Evolutionary conservation across 164 flowering plant species (phyloP), one percentile per base, ranked within the genome.

Genomic region (Saururus chinensis): DNA sequence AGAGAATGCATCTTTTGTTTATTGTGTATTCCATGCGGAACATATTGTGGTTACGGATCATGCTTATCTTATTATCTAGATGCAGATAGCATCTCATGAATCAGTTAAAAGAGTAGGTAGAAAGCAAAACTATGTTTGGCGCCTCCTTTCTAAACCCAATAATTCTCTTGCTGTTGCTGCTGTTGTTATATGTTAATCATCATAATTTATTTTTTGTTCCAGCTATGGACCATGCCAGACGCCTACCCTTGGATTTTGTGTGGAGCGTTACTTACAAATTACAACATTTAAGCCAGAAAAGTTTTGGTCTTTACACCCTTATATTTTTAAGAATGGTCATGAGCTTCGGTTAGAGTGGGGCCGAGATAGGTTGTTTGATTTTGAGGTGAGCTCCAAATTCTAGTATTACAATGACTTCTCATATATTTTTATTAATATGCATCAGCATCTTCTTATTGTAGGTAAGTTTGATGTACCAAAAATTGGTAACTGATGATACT

Each of bases 161-260:
- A 30, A 2, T 30, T 30, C 37, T 30, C 37, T 30, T 30, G 37
- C 37, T 30, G 37, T 30, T 30, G 37, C 37, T 30, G 37, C 37
- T 30, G 37, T 30, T 12, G 17, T 41, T 8, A 41, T 12, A 17
- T 12, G 1, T 17, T 12, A 3, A 45, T 17, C 17, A 17, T 12
- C 17, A 17, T 12, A 12, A 12, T 49, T 40, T 56, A 4, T 60
- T 71, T n/a, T 30, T 68, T 71, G 21, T 79, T 75, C 71, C 91
- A 92, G 98, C 20, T 92, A 89, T 73, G 98, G 98, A 37, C 98
- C 98, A 26, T 92, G 98, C 69, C 98, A 92, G 74, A 92, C 98
- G 65, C 98, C 98, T 55, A 92, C 98, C 19, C 95, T 92, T 67
- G 96, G 98, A 57, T 92, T 92, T 62, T 92, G 98, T 72, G 96